Evolutionary conservation across 1,284 basidiomycete species (phyloP).

Genomic region (Volvariella volvacea): DNA sequence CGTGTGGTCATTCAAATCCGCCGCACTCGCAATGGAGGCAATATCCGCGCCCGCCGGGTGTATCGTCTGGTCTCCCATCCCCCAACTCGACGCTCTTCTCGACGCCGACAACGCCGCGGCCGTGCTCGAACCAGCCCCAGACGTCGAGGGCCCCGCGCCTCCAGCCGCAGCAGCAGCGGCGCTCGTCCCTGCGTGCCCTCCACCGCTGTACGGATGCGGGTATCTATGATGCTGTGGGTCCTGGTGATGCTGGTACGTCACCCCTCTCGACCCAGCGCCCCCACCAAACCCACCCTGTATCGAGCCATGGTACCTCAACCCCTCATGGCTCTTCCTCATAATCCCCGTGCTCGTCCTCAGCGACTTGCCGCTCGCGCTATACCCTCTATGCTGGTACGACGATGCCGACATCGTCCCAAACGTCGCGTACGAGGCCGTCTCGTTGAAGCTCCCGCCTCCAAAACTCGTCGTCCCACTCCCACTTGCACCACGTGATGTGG

Average conservation of each 20-base stretch:
- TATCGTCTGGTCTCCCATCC: conserved; percentile 32
- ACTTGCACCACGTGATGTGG: no score
- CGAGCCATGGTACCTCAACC: conserved; percentile 17
- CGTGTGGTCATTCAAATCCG: conserved; percentile 39
- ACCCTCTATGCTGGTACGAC: no score
- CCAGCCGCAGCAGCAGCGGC: neutral
- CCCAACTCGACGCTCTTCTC: conserved; percentile 61
- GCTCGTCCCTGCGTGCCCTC: neutral
- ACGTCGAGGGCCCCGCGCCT: neutral
- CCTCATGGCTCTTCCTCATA: conserved; percentile 27
- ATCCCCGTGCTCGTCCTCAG: conserved; percentile 5
- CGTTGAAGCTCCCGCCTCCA: no score
- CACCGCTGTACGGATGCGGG: neutral
- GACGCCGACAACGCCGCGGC: conserved; percentile 27
- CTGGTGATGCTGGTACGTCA: conserved; percentile 4
- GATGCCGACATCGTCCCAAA: no score
- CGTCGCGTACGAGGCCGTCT: no score
- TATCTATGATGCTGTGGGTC: conserved; percentile 1
- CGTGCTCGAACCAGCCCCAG: neutral
- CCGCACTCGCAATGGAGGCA: conserved; percentile 45
- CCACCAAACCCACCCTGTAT: conserved; percentile 16
- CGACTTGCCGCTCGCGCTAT: no score
- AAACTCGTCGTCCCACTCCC: no score
- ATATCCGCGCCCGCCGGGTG: conserved; percentile 37
- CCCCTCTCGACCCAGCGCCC: conserved; percentile 4